Conservation (phyloP, 2,329 filamentous ascomycete genomes). For the Claviceps cyperi region DNA sequence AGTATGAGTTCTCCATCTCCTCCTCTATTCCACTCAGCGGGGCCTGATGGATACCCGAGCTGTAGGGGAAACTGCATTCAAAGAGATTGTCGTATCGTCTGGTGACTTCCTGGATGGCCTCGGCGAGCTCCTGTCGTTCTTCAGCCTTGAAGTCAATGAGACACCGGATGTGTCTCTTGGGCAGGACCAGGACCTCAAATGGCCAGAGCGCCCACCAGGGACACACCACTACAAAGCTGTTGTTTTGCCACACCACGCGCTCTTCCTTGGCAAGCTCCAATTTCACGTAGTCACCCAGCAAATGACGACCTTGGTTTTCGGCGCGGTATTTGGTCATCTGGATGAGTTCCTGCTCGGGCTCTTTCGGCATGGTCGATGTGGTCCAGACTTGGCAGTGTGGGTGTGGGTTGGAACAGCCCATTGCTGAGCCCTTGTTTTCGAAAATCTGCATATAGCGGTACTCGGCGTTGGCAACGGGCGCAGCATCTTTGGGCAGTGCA, state of each 20-base stretch:
- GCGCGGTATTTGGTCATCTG: conserved; percentile 66
- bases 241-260: conserved; percentile 79
- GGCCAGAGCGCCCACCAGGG: conserved; percentile 99
- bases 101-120: conserved; percentile 76
- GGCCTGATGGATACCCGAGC: conserved; percentile 91
- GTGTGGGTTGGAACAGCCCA: conserved; percentile 98
- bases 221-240: conserved; percentile 70
- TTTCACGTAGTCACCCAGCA: conserved; percentile 76
- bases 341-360: conserved; percentile 64
- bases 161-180: conserved; percentile 70
- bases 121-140: conserved; percentile 63
- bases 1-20: conserved; percentile 75
- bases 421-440: conserved; percentile 93
- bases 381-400: conserved; percentile 97
- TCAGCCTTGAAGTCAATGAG: conserved; percentile 64
- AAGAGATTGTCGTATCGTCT: conserved; percentile 93
- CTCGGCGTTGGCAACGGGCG: conserved; percentile 48
- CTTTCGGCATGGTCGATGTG: conserved; percentile 79
- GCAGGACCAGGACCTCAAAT: conserved; percentile 83
- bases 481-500: conserved; percentile 21
- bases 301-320: conserved; percentile 57
- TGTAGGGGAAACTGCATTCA: conserved; percentile 93
- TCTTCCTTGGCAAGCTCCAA: conserved; percentile 72
- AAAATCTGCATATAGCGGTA: conserved; percentile 99
- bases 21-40: conserved; percentile 69